Conservation (phyloP, 306 rosid species). For the Quercus robur region DNA sequence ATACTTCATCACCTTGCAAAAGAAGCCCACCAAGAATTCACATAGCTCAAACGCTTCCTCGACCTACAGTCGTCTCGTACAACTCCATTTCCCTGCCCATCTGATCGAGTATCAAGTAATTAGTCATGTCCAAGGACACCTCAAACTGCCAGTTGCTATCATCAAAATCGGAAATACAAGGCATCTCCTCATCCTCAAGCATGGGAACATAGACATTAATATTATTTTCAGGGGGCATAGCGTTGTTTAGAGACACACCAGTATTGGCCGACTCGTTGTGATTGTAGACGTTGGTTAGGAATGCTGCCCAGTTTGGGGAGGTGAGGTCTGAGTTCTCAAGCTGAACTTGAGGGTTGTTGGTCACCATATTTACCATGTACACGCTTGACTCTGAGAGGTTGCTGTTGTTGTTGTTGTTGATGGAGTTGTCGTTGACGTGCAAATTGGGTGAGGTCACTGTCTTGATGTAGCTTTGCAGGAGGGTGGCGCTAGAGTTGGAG, state of each 20-base stretch:
- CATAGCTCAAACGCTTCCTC: constrained; percentile 4
- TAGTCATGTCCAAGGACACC: constrained; percentile 23
- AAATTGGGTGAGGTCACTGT: neutral
- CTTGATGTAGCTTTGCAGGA: constrained; percentile 53
- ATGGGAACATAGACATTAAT: constrained; percentile 5
- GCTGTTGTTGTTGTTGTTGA: neutral
- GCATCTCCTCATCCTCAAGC: constrained; percentile 14
- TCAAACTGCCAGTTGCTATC: constrained; percentile 5
- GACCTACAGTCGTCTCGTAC: constrained; percentile 24
- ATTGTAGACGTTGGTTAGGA: neutral
- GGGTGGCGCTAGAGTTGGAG: neutral
- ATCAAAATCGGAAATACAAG: neutral
- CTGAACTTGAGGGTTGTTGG: neutral
- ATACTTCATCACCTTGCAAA: neutral
- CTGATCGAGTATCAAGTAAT: constrained; percentile 15
- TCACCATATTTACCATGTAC: neutral
- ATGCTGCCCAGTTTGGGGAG: neutral
- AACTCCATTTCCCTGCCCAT: constrained; percentile 40
- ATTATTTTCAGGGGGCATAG: neutral
- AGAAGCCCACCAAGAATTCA: neutral
- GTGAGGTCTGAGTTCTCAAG: neutral
- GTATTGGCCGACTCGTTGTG: neutral
- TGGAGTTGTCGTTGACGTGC: too few species aligned
- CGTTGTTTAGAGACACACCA: neutral
- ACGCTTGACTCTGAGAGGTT: neutral